Percentiles rank a stretch among this genome's conserved stretches.
Conservation (phyloP, 306 rosid genomes). For the Rosa chinensis region DNA sequence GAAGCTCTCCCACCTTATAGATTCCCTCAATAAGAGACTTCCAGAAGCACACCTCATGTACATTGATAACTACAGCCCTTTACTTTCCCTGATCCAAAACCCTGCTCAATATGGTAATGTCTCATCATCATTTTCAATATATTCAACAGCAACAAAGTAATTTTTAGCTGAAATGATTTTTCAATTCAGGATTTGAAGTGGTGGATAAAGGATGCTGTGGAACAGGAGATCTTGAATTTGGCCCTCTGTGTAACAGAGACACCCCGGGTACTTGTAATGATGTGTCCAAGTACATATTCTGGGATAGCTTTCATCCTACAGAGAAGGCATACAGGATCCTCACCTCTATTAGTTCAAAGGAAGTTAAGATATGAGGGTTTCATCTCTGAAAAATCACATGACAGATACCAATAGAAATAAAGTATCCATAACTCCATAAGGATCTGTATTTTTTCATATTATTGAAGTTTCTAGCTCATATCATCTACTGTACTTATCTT, state of each 20-base stretch:
- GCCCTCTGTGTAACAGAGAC: slow-evolving; percentile 43
- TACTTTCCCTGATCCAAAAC: slow-evolving; percentile 39
- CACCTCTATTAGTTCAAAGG: not conserved
- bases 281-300: slow-evolving; percentile 48
- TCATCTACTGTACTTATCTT: not conserved
- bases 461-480: no score
- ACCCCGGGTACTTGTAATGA: slow-evolving; percentile 32
- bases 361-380: not conserved
- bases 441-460: no score
- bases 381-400: not conserved
- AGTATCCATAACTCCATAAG: not conserved
- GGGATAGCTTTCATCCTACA: slow-evolving; percentile 72
- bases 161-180: not conserved
- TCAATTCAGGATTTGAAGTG: slow-evolving; percentile 57
- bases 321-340: slow-evolving; percentile 39
- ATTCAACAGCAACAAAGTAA: not conserved
- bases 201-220: slow-evolving; percentile 68
- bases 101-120: slow-evolving; percentile 49
- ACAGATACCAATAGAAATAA: not conserved
- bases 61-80: slow-evolving; percentile 46
- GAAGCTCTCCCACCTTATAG: slow-evolving; percentile 43
- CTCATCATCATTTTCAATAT: not conserved
- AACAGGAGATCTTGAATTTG: slow-evolving; percentile 55
- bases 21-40: slow-evolving; percentile 29
- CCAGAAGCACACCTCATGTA: slow-evolving; percentile 57